A percentile compares a stretch with the other conserved stretches of the same genome.
Conservation (phyloP, 768 basidiomycete genomes). For the Psilocybe tampanensis region DNA sequence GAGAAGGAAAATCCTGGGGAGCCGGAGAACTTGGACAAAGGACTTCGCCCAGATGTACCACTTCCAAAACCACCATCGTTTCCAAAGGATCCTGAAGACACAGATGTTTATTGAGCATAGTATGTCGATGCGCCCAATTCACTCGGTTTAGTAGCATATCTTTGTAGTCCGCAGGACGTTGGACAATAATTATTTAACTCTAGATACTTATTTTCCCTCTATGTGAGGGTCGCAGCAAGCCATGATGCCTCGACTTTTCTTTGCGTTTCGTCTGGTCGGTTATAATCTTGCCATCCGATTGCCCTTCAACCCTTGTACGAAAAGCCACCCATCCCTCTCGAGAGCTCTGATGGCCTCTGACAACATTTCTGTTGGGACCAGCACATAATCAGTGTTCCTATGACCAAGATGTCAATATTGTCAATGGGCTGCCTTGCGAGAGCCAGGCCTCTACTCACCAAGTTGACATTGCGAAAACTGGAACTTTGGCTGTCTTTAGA, state of each 20-base stretch:
- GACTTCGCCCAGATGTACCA: not conserved
- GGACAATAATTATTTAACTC: not conserved
- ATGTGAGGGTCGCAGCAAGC: too few species aligned
- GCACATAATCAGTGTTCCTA: conserved; percentile 71
- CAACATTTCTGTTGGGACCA: conserved; percentile 50
- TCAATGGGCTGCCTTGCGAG: too few species aligned
- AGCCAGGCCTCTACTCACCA: conserved; percentile 42
- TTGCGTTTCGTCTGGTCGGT: not conserved
- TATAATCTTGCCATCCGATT: conserved; percentile 24
- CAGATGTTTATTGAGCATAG: not conserved
- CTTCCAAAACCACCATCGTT: not conserved
- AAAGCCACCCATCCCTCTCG: conserved; percentile 54
- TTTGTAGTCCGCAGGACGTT: not conserved
- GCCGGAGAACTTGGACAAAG: conserved; percentile 15
- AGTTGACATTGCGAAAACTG: conserved; percentile 64
- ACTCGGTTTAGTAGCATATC: not conserved
- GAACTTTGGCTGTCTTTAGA: conserved; percentile 50
- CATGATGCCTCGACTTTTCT: not conserved
- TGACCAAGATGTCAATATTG: not conserved
- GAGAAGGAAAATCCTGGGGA: conserved; percentile 43
- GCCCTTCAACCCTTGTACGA: conserved; percentile 29
- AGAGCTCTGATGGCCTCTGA: conserved; percentile 44
- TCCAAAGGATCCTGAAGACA: not conserved
- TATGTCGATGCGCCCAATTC: not conserved
- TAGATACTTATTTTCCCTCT: too few species aligned